Base-by-base conservation (phyloP, 148 eudicot genomes). In the Spergularia bocconei region DNA sequence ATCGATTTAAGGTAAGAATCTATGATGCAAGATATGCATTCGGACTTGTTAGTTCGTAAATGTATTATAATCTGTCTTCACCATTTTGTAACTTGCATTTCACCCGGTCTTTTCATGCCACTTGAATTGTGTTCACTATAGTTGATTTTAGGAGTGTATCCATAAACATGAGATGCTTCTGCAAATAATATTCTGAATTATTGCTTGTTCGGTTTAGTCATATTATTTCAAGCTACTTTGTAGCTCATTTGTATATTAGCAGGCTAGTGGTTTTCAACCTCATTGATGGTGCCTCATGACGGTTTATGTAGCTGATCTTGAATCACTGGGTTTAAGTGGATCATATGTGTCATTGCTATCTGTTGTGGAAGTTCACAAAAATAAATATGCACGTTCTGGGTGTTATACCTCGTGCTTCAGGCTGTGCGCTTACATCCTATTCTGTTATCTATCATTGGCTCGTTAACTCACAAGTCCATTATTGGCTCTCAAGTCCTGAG, bases 1-100 rank as follows among this genome's bases (percentile, higher is more conserved):
- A 78, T 72, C 87, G 96, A 39, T 85, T 95, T 63, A 95, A 95
- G 99, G 99, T 95, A 17, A 87, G 84, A 71, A 61, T 39, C 0
- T 44, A 8, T 6, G 41, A 52, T 52, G 60, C 60, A 7, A 13
- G 13, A 29, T 69, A 15, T 63, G 44, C 48, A 17, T 63, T 74
- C 21, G 23, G 33, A 50, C 41, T 51, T 8, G 11, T 51, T 61
- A 17, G 13, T 13, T 16, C 12, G 48, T 6, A 13, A 54, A 47
- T n/a, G 21, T 3, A 15, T 15, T n/a, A 47, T 58, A 6, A 13
- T 44, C 21, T 19, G n/a, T 20, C 15, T 44, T 44, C 10, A 9
- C 20, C 21, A 23, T 60, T 17, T 29, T 15, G 62, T 17, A 25
- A 25, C 13, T 50, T 51, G 13, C 17, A 20, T 1, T 41, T 70